phyloP scores from a whole-genome alignment of 2,329 filamentous ascomycete species.

The Periconia macrospinosa region DNA sequence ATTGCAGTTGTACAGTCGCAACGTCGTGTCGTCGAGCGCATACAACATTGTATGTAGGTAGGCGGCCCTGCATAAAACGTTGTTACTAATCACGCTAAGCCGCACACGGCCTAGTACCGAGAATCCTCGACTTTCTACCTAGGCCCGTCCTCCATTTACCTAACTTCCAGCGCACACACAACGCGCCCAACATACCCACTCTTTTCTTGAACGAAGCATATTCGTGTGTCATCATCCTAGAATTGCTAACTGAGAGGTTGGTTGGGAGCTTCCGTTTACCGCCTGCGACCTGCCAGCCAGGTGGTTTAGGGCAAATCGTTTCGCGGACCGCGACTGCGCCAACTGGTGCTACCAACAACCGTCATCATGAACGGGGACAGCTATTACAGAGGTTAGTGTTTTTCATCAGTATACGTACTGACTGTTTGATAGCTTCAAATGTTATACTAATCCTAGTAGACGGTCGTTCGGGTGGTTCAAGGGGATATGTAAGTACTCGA shows the following conservation, averaged over 20 bases:
- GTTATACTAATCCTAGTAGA: slow-evolving; percentile 39
- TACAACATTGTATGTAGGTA: neutral
- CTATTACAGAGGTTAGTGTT: slow-evolving; percentile 72
- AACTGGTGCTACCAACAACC: slow-evolving; percentile 5
- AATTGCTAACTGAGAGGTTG: neutral
- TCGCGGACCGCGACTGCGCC: slow-evolving; percentile 6
- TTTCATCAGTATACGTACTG: slow-evolving; percentile 38
- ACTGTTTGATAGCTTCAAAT: slow-evolving; percentile 35
- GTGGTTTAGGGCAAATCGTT: neutral
- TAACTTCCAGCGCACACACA: neutral
- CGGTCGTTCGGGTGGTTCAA: slow-evolving; percentile 39
- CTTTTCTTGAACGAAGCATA: neutral
- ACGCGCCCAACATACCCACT: neutral
- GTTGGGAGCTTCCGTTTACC: neutral
- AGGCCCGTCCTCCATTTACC: slow-evolving; percentile 4
- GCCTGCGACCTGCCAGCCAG: neutral
- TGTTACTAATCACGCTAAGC: slow-evolving; percentile 11
- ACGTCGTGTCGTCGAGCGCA: too few relatives aligned
- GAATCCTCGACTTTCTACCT: slow-evolving; percentile 16
- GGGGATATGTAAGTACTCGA: slow-evolving; percentile 41
- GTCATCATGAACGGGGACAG: slow-evolving; percentile 80
- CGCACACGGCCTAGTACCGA: slow-evolving; percentile 6
- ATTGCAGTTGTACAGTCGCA: too few relatives aligned
- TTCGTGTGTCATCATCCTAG: neutral
- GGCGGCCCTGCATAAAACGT: neutral